phyloP scores from a whole-genome alignment of 345 rosid genomes.

The Brassica nigra region DNA sequence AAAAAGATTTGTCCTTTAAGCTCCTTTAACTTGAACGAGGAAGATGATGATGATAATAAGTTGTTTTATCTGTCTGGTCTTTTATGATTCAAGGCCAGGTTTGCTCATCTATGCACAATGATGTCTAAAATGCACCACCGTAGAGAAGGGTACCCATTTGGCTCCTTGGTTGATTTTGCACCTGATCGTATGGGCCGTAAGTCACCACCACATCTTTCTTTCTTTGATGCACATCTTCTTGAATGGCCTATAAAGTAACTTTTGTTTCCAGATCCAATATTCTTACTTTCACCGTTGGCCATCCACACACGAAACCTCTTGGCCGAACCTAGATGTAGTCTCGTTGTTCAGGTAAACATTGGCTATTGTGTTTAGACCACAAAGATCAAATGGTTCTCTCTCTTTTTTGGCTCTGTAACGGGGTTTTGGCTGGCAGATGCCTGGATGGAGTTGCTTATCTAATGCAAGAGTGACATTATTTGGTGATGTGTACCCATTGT shows the following conservation, averaged over 20 bases:
- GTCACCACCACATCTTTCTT: constrained; percentile 19
- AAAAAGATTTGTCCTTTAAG: not conserved
- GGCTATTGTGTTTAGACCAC: not conserved
- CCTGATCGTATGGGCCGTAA: constrained; percentile 93
- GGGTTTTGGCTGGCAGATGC: constrained; percentile 59
- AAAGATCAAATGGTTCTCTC: not conserved
- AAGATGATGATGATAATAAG: not conserved
- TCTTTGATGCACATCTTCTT: constrained; percentile 1
- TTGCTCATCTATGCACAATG: constrained; percentile 94
- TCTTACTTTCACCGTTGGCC: constrained; percentile 91
- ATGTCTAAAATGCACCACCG: constrained; percentile 99
- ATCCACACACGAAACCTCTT: constrained; percentile 90
- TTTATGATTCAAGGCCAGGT: constrained; percentile 64
- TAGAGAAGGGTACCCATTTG: constrained; percentile 95
- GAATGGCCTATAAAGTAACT: not conserved
- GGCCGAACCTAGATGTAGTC: constrained; percentile 89
- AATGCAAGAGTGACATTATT: constrained; percentile 96
- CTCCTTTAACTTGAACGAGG: not conserved
- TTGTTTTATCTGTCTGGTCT: constrained; percentile 23
- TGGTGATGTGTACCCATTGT: constrained; percentile 94
- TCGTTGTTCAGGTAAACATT: constrained; percentile 79
- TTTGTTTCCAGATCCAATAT: constrained; percentile 75
- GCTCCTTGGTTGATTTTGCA: constrained; percentile 91
- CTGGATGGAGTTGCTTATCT: constrained; percentile 98
- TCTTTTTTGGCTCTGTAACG: constrained; percentile 9